phyloP scores from a whole-genome alignment of 192 early-diverging fungal genomes.

The Physocladia obscura region DNA sequence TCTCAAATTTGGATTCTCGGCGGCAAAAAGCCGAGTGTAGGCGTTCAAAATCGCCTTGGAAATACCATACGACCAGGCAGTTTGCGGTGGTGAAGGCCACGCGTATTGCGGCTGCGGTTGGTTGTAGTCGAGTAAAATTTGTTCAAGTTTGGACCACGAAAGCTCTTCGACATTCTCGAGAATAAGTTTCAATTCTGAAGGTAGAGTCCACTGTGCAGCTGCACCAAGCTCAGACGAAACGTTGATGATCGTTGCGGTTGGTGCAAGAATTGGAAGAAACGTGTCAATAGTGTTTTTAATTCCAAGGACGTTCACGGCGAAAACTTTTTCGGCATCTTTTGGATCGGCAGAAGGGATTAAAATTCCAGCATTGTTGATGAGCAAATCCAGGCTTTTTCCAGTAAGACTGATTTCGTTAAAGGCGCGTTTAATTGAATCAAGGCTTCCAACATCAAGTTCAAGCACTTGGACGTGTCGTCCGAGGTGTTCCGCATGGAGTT shows the following conservation, averaged over 20 bases:
- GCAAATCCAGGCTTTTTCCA: slow-evolving; percentile 2
- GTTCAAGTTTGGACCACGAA: too few species aligned
- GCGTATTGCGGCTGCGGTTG: too few species aligned
- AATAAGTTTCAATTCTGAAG: too few species aligned
- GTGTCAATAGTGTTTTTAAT: background rate
- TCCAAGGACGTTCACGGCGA: slow-evolving; percentile 7
- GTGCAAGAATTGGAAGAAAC: slow-evolving; percentile 6
- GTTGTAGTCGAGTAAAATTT: too few species aligned
- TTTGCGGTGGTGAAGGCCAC: background rate
- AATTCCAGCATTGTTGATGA: slow-evolving; percentile 21
- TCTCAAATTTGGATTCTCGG: background rate
- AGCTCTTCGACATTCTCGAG: too few species aligned
- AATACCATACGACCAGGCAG: background rate
- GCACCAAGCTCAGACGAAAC: too few species aligned
- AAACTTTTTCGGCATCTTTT: too few species aligned
- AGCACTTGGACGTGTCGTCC: background rate
- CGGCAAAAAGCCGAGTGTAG: background rate
- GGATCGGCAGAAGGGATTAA: too few species aligned
- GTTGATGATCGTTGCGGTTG: too few species aligned
- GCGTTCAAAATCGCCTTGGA: background rate
- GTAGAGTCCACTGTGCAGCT: too few species aligned
- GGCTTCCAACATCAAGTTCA: slow-evolving; percentile 9
- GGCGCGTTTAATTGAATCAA: background rate
- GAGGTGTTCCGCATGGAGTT: too few species aligned
- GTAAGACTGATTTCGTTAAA: background rate